Evolutionary conservation across 495 filamentous ascomycete species (phyloP), one percentile per base, ranked within the genome.

Genomic region (Neurospora terricola): DNA sequence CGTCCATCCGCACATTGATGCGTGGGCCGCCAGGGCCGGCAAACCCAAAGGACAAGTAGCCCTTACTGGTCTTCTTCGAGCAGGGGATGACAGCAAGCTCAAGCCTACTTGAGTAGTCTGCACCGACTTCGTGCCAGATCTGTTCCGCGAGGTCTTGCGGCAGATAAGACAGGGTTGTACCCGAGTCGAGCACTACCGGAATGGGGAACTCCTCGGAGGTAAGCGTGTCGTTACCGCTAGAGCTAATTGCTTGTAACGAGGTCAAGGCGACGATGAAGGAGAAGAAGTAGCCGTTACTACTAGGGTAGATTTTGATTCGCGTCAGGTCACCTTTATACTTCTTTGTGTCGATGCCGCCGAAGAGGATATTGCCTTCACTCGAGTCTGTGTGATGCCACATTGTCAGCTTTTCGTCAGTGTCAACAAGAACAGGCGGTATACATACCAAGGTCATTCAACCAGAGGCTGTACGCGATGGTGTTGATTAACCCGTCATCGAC

Each of bases 301-400:
- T 85, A 59, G 85, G 86, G 38, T 85, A 81, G 48, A 89, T 78
- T 27, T 90, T 79, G 72, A 99, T 88, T 3, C 90, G 91, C 37
- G 89, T 84, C 3, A 99, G 87, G 3, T 88, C 77, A 34, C 94
- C 96, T 18, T 82, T 82, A 78, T 91, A 99, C 80, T 97, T 98
- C 34, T 87, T 88, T 0, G 91, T 94, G 78, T 99, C 92, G 70
- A 99, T 92, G 27, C 96, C 96, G 30, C 96, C 96, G 75, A 99
- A 99, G 8, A 98, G 75, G 54, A 86, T 85, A 72, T 70, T 84
- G 39, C 85, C 85, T 12, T 78, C 80, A 74, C 79, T 84, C 4
- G 84, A 77, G 66, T 83, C 81, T 82, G 1, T 0, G 34, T 10
- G 5, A 11, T 66, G 27, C 27, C 54, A 18, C 12, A 18, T 2